Evolutionary conservation across 495 filamentous ascomycete species (phyloP).

Genomic region (Amphirosellinia nigrospora): DNA sequence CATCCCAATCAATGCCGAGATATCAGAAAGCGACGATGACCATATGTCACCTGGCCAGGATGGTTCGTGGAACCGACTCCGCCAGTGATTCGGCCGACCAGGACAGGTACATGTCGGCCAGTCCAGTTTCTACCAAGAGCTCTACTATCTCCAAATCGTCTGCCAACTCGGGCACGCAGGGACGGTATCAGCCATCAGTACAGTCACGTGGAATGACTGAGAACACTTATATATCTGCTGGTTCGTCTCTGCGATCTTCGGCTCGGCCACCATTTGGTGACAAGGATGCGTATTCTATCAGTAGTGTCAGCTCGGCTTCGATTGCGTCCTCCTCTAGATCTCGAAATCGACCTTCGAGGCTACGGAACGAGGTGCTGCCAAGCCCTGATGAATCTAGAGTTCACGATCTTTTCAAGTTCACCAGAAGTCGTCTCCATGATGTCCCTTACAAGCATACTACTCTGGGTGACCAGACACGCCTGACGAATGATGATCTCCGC

Average conservation of each 20-base stretch:
- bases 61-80: constrained; percentile 65
- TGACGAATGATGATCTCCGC: constrained; percentile 85
- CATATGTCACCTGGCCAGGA: constrained; percentile 70
- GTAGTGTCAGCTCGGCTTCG: constrained; percentile 62
- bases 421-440: constrained; percentile 72
- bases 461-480: constrained; percentile 62
- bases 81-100: constrained; percentile 58
- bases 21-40: constrained; percentile 71
- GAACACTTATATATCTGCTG: constrained; percentile 68
- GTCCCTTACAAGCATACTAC: constrained; percentile 75
- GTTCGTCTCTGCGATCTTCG: constrained; percentile 58
- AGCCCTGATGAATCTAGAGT: constrained; percentile 66
- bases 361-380: constrained; percentile 80
- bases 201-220: constrained; percentile 58
- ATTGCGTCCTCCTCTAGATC: constrained; percentile 70
- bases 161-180: constrained; percentile 49
- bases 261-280: constrained; percentile 47
- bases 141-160: constrained; percentile 66
- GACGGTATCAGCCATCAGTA: constrained; percentile 51
- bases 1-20: constrained; percentile 60
- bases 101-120: constrained; percentile 63
- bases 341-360: constrained; percentile 66
- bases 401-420: constrained; percentile 73
- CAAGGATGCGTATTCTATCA: constrained; percentile 64
- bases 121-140: constrained; percentile 69